These are phyloP conservation scores for Dactylonectria estremocensis DNA, from an alignment of 2,329 filamentous ascomycete species.

Conservation along the genomic window DNA sequence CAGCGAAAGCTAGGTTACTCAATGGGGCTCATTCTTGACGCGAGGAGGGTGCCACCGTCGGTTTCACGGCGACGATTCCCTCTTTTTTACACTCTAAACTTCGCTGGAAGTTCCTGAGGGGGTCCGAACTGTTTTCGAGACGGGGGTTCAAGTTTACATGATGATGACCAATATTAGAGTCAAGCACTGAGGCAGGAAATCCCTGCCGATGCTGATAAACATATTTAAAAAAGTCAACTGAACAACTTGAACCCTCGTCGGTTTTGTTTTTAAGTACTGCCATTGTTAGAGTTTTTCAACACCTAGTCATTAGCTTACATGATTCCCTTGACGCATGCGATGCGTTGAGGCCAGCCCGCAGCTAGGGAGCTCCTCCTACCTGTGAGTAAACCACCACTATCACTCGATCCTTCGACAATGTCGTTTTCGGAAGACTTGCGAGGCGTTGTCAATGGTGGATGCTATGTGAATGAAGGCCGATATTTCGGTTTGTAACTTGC, in stretches of 20 bases:
- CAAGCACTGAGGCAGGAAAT: constrained; percentile 87
- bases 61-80: constrained; percentile 43
- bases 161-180: constrained; percentile 97
- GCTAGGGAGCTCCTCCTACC: not conserved
- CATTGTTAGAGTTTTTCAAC: not conserved
- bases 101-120: constrained; percentile 59
- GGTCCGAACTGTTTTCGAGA: constrained; percentile 35
- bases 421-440: not conserved
- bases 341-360: not conserved
- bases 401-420: not conserved
- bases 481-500: not conserved
- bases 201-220: constrained; percentile 52
- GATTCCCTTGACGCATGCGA: not conserved
- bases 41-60: constrained; percentile 76
- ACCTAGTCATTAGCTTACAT: not conserved
- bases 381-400: not conserved
- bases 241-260: constrained; percentile 46
- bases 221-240: constrained; percentile 51
- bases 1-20: constrained; percentile 82
- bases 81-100: constrained; percentile 56
- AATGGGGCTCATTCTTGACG: constrained; percentile 99
- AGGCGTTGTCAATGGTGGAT: not conserved
- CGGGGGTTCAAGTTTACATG: constrained; percentile 77
- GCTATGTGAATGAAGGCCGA: not conserved
- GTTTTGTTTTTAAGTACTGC: constrained; percentile 9